Base-by-base conservation (phyloP, 345 rosid species). In the Schrenkiella parvula region DNA sequence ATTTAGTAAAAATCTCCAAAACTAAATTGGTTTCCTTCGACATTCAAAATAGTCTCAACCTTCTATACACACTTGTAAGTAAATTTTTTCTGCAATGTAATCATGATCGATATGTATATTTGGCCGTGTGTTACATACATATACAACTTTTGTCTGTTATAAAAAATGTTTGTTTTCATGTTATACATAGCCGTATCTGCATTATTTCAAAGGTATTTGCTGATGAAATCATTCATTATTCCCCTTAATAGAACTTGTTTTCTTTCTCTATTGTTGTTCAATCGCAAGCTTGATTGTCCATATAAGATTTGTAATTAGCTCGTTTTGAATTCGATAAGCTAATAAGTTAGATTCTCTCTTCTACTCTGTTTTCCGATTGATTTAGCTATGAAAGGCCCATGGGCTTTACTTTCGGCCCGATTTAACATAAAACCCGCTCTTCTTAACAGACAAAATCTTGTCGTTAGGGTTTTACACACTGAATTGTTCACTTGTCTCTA, bases 391-490 rank as follows among this genome's bases (percentile, higher is more conserved):
- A 5, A 54, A 42, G 5, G 59, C 53, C 44, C 34, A 74, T 70
- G 3, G 63, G 18, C 31, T 23, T 8, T 68, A 0, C 38, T 1
- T 3, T 17, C 0, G 51, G 67, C 66, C 72, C 2, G 9, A 28
- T 66, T 10, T n/a, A 66, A 19, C 44, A 37, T 37, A 29, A 66
- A 54, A 57, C 23, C 66, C 78, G 37, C 60, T 37, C 60, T 56
- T 46, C 26, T 26, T 52, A 67, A 74, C 61, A 42, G 28, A 57
- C 52, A 56, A 66, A 66, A 48, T 11, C 53, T 15, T 31, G 62
- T 67, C 68, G 68, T 73, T 51, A 59, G 72, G 73, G 78, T 50
- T 74, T 74, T 74, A 51, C 8, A 18, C 5, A 42, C 37, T 2
- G 32, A 31, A 46, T 46, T 18, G 18, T 18, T 50, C 53, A n/a